Base-by-base conservation (phyloP, 352 stramenopile species). In the Globisporangium canariense region DNA sequence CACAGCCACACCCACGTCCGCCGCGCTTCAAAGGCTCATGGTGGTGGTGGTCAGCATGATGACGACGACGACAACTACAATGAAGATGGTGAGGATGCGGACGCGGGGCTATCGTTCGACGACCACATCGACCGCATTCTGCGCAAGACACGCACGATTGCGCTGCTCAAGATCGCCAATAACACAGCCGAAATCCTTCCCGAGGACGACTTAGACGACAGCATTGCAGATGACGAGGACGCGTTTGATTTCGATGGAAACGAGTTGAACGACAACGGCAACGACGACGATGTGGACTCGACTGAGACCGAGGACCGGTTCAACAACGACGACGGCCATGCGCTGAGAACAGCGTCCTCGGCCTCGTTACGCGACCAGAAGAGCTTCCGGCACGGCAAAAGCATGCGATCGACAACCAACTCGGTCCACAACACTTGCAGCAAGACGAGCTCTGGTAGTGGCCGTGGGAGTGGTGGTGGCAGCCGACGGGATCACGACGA, bases 121-220 rank as follows among this genome's bases (percentile, higher is more conserved):
- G 77, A 89, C 14, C 83, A 90, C 54, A 90, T 90, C 46, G 81
- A 90, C 51, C 73, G 76, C 36, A 80, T 91, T 60, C 67, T 90
- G 62, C 67, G 74, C 28, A 84, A 78, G 53, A 90, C 83, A 11
- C 81, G 80, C 22, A 88, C 79, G 16, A 66, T 91, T 25, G 81
- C 83, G 22, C 69, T 91, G 63, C 70, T 90, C 47, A 88, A 88
- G 51, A 88, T 90, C 40, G 83, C 79, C 50, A 89, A 88, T 58
- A 89, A 90, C 61, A 89, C 83, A n/a, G 83, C 77, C 5, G 69
- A 82, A 32, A 71, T 86, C 28, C 62, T 90, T 8, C 68, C 76
- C 1, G 84, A 79, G 3, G 77, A 86, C 13, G 78, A 84, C 14
- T 70, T 81, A 10, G 73, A 75, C 3, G 77, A 78, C 2, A 69